phyloP scores from a whole-genome alignment of 306 rosid species.

The Pterocarpus santalinus region DNA sequence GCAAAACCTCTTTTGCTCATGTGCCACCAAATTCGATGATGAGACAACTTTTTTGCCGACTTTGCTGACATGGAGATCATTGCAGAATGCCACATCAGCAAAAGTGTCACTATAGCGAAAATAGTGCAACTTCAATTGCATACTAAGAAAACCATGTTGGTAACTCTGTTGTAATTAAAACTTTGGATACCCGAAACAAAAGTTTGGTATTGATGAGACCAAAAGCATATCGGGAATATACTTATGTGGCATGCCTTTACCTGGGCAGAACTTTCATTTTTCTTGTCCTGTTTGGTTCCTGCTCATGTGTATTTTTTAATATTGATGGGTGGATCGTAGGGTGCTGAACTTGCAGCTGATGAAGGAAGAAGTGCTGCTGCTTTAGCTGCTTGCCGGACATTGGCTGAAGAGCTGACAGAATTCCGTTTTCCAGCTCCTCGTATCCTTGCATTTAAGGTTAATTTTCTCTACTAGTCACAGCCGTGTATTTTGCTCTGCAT shows the following conservation, averaged over 20 bases:
- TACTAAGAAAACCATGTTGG: neutral
- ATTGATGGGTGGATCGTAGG: slow-evolving; percentile 65
- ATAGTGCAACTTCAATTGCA: slow-evolving; percentile 11
- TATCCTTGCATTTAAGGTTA: slow-evolving; percentile 93
- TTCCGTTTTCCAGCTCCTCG: slow-evolving; percentile 97
- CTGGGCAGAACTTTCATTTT: slow-evolving; percentile 21
- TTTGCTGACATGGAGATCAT: slow-evolving; percentile 4
- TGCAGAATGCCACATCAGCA: neutral
- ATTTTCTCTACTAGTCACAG: neutral
- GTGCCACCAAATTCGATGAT: slow-evolving; percentile 12
- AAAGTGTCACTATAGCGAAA: neutral
- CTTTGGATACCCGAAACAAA: neutral
- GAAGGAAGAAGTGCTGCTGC: slow-evolving; percentile 96
- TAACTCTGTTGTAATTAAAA: neutral
- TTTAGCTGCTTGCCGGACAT: slow-evolving; percentile 96
- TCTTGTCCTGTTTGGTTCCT: slow-evolving; percentile 27
- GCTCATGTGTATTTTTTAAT: neutral
- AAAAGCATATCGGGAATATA: neutral
- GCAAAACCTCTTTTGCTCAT: neutral
- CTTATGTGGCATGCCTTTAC: slow-evolving; percentile 16
- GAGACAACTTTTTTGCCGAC: neutral
- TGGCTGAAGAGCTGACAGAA: slow-evolving; percentile 96
- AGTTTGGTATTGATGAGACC: slow-evolving; percentile 8
- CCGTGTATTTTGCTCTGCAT: neutral
- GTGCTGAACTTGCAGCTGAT: slow-evolving; percentile 91